Conservation (phyloP, 164 flowering plant species). For the Aristolochia californica region DNA sequence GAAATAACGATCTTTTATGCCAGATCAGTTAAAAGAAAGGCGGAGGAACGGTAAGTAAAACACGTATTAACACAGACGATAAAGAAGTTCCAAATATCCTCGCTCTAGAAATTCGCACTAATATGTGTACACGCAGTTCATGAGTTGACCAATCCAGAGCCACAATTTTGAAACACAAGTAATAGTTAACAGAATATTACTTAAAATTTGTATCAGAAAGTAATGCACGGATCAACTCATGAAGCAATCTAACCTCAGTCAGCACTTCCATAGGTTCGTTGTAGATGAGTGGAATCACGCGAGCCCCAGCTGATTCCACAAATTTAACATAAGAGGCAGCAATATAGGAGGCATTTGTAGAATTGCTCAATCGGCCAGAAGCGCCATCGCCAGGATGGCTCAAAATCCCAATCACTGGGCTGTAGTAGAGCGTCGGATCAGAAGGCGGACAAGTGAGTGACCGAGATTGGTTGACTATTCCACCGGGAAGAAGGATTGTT, state of each 20-base stretch:
- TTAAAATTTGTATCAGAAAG: too few relatives aligned
- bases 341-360: constrained; percentile 62
- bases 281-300: constrained; percentile 86
- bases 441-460: constrained; percentile 29
- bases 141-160: too few relatives aligned
- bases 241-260: constrained; percentile 25
- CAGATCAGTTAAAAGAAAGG: too few relatives aligned
- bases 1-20: too few relatives aligned
- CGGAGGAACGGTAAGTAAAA: too few relatives aligned
- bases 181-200: too few relatives aligned
- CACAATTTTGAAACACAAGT: too few relatives aligned
- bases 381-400: constrained; percentile 98
- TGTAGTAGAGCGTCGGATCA: constrained; percentile 46
- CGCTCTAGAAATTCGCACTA: too few relatives aligned
- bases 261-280: constrained; percentile 66
- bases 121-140: too few relatives aligned
- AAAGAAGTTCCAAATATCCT: too few relatives aligned
- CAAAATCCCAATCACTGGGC: constrained; percentile 90
- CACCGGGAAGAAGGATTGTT: constrained; percentile 30
- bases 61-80: too few relatives aligned
- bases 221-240: too few relatives aligned
- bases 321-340: constrained; percentile 96
- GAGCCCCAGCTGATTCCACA: constrained; percentile 92
- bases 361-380: constrained; percentile 66
- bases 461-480: constrained; percentile 1